Percentiles rank a stretch among this genome's conserved stretches.
Conservation (phyloP, 2,329 filamentous ascomycete species). For the Alternaria sp. region DNA sequence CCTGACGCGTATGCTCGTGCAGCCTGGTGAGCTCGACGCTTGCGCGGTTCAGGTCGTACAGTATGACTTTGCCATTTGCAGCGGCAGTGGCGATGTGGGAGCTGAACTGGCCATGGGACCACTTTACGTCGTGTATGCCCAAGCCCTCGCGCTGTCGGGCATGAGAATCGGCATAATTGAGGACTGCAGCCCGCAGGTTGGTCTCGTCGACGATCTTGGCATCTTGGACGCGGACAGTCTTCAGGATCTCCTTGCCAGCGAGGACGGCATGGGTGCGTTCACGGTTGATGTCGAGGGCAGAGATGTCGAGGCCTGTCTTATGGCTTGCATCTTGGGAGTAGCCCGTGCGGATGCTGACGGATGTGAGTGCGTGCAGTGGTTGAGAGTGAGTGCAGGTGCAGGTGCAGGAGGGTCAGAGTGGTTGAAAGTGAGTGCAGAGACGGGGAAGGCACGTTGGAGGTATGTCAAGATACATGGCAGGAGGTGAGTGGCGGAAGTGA, state of each 20-base stretch:
- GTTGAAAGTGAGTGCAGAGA: not conserved
- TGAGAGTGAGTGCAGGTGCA: not conserved
- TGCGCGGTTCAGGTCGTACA: slow-evolving; percentile 68
- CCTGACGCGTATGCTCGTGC: slow-evolving; percentile 69
- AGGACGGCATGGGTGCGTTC: slow-evolving; percentile 68
- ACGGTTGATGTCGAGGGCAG: slow-evolving; percentile 68
- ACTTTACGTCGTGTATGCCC: slow-evolving; percentile 70
- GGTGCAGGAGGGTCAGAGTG: not conserved
- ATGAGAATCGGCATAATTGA: slow-evolving; percentile 60
- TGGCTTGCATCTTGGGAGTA: slow-evolving; percentile 65
- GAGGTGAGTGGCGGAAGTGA: slow-evolving; percentile 5
- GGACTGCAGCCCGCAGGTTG: slow-evolving; percentile 67
- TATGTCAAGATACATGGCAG: slow-evolving; percentile 8
- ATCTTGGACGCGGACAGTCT: slow-evolving; percentile 66
- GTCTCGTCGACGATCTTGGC: slow-evolving; percentile 66
- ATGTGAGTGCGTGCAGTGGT: slow-evolving; percentile 5
- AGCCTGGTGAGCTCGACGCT: slow-evolving; percentile 67
- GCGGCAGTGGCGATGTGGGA: slow-evolving; percentile 69
- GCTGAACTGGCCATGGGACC: slow-evolving; percentile 68
- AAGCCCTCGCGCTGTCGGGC: slow-evolving; percentile 64
- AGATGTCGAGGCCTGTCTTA: slow-evolving; percentile 69
- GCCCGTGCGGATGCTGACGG: slow-evolving; percentile 50
- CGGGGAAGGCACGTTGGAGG: not conserved
- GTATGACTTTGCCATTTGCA: slow-evolving; percentile 68
- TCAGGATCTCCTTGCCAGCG: slow-evolving; percentile 70